Evolutionary conservation across 441 rosid genomes (phyloP), one percentile per base, ranked within the genome.

Genomic region (Eruca vesicaria): DNA sequence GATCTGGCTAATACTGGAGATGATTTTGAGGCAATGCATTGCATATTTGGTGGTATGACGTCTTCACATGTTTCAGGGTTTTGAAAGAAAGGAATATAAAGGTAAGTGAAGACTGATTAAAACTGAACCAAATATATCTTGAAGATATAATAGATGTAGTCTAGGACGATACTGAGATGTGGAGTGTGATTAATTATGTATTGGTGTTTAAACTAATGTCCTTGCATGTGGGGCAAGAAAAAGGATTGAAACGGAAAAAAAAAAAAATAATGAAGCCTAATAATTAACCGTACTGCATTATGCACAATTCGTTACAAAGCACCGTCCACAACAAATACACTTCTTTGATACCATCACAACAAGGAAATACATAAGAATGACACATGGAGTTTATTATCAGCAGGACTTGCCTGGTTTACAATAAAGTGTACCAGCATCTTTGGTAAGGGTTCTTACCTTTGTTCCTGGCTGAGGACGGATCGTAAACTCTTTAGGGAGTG

Each of bases 21-120:
- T 76, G 88, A 87, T 52, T 78, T 96, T 84, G 83, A 80, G 31
- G 82, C 86, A 38, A 78, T 96, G 88, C 96, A 90, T 72, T 36
- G 65, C 66, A 60, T 91, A 79, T 86, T 90, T 74, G 81, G 84
- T 77, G 86, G 28, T 71, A 80, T 90, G 94, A 97, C 93, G 29
- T 38, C 53, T 68, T 68, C 62, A 23, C 31, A 23, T 62, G 28
- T 69, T 66, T 78, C 63, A 88, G 91, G 98, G 98, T 87, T 71
- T 89, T 94, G 36, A 87, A 90, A 83, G 89, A 80, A n/a, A 70
- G 92, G 31, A 69, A 81, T 77, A 67, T 91, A 60, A 75, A 77
- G 48, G 59, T 69, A 16, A 33, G 55, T 55, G 70, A 69, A 19
- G 76, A 58, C 72, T 66, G 89, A 68, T 76, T 69, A 65, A 73